Evolutionary conservation across 371 early-diverging fungal genomes (phyloP), one percentile per base, ranked within the genome.

Genomic region (Nematocida parisii): DNA sequence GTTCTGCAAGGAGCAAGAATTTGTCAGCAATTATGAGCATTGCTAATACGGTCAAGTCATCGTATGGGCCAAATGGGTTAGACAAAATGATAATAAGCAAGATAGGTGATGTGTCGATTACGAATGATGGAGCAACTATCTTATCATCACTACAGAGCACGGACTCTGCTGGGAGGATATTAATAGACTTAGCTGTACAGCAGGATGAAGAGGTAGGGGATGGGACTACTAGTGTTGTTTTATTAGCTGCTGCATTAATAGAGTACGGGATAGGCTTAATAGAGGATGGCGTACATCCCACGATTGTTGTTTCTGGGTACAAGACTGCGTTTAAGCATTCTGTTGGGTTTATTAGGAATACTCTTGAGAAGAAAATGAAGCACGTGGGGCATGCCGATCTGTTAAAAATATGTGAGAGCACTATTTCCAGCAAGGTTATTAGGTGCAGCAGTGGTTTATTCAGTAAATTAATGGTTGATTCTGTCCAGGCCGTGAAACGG

Each of bases 1-100:
- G 18, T 39, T 42, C 66, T 22, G 83, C 80, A 5, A 60, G 83
- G 45, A 80, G 84, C 13, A 75, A 47, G 62, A 60, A 67, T 82
- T 47, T 74, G 15, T 58, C 83, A n/a, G 92, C 92, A 5, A 92
- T 90, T 3, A 67, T 91, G 56, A 92, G 96, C 55, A 92, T 98
- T 84, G 94, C 96, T 81, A 96, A 96, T 85, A 92, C 96, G 84
- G 94, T 99, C 66, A 95, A 95, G 89, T 93, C 93, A 27, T 96
- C 97, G 45, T 90, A 96, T 83, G 99, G 99, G 11, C 97, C 99
- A 20, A 95, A 97, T 66, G 99, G 99, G 18, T 90, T 99, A 71
- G 99, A 99, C 89, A 99, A 99, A 89, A 98, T 99, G 98, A 89
- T 97, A 82, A 95, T 99, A 24, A 97, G 97, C 87, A 95, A 95